Evolutionary conservation across 2,329 filamentous ascomycete genomes (phyloP).

Genomic region (Macrophomina pseudophaseolina): DNA sequence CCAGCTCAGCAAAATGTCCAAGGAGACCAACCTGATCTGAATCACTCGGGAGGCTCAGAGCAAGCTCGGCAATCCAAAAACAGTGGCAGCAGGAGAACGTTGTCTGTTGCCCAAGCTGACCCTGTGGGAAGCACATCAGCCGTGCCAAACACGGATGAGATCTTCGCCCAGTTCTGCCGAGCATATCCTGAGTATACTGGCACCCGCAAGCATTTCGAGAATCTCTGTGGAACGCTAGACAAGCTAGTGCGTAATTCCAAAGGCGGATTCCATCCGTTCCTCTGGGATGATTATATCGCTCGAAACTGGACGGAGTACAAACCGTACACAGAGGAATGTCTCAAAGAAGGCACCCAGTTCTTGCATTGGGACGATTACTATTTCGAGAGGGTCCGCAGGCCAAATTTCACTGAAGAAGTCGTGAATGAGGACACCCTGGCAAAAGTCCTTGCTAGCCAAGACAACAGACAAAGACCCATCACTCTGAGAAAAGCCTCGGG

Average conservation of each 20-base stretch:
- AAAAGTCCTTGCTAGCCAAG: conserved; percentile 18
- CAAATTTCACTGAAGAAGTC: conserved; percentile 36
- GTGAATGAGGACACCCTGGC: conserved; percentile 28
- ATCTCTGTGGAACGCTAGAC: conserved; percentile 37
- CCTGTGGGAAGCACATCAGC: too few species aligned
- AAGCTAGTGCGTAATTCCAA: conserved; percentile 37
- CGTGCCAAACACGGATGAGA: neutral
- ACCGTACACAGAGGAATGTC: conserved; percentile 33
- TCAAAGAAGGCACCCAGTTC: conserved; percentile 33
- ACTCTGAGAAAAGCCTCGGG: neutral
- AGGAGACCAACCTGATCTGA: neutral
- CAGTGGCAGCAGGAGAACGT: neutral
- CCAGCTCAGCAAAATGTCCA: neutral
- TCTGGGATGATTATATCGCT: conserved; percentile 48
- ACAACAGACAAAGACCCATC: neutral
- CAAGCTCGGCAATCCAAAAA: neutral
- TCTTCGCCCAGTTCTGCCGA: conserved; percentile 3
- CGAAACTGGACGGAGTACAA: conserved; percentile 41
- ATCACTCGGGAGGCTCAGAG: neutral
- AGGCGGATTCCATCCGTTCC: conserved; percentile 43
- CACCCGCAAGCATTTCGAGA: conserved; percentile 39
- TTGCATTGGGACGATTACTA: conserved; percentile 43
- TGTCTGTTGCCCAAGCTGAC: too few species aligned
- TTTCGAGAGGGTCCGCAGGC: conserved; percentile 38
- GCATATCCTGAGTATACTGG: conserved; percentile 44